phyloP scores from a whole-genome alignment of 768 basidiomycete genomes.

The Ramaria sp. region DNA sequence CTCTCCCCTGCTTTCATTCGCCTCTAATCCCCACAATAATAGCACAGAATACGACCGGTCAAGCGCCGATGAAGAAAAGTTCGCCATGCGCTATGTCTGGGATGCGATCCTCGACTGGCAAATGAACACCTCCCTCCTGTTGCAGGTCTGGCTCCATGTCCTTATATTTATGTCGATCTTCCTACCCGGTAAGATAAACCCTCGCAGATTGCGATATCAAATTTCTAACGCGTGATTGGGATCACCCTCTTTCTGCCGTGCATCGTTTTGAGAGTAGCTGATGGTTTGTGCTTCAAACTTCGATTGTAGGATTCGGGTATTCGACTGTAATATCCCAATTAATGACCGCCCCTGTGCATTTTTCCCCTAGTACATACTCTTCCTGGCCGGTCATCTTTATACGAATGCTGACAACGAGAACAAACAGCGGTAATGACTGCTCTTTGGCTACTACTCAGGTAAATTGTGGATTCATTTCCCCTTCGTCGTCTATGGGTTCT shows the following conservation, averaged over 20 bases:
- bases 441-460: conserved; percentile 49
- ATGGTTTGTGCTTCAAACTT: conserved; percentile 24
- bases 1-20: no score
- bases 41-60: conserved; percentile 51
- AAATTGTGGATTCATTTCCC: conserved; percentile 40
- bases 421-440: conserved; percentile 43
- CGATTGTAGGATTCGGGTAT: conserved; percentile 55
- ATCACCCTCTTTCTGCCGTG: conserved; percentile 64
- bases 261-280: no score
- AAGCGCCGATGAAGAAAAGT: conserved; percentile 46
- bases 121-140: conserved; percentile 18
- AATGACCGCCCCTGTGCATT: conserved; percentile 57
- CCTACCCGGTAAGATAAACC: conserved; percentile 46
- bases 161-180: conserved; percentile 48
- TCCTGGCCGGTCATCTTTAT: not conserved
- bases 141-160: conserved; percentile 43
- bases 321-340: conserved; percentile 46
- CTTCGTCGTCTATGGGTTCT: conserved; percentile 44
- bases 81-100: conserved; percentile 40
- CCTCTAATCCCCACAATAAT: no score
- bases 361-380: conserved; percentile 42
- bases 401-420: no score
- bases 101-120: conserved; percentile 56
- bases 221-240: no score
- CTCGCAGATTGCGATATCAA: not conserved